Conservation (phyloP, 352 stramenopile genomes). For the Phytopythium oedochilum region DNA sequence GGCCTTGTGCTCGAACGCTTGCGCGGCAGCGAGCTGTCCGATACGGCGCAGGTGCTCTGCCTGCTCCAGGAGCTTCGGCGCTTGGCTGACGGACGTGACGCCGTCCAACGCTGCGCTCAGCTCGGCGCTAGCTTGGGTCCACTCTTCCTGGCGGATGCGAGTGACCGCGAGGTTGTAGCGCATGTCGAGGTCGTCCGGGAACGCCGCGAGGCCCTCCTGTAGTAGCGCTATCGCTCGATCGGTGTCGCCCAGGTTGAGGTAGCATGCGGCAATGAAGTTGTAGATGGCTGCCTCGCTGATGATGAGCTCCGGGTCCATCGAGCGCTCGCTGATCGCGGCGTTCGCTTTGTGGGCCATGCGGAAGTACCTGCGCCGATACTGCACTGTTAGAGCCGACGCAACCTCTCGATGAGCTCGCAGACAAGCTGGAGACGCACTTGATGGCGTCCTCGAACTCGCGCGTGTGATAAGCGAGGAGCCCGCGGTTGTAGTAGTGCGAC, state of each 20-base stretch:
- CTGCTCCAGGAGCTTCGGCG: conserved; percentile 13
- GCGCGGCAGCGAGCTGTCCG: conserved; percentile 10
- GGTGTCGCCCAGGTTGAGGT: conserved; percentile 15
- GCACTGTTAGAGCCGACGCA: no score
- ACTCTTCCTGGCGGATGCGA: conserved; percentile 14
- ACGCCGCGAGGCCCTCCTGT: conserved; percentile 24
- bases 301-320: conserved; percentile 37
- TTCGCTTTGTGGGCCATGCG: conserved; percentile 26
- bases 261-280: conserved; percentile 45
- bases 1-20: conserved; percentile 9
- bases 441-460: conserved; percentile 33
- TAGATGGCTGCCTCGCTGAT: conserved; percentile 25
- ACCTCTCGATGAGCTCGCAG: no score
- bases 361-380: conserved; percentile 21
- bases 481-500: conserved; percentile 35
- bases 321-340: conserved; percentile 16
- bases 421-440: background rate
- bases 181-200: conserved; percentile 32
- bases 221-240: conserved; percentile 29
- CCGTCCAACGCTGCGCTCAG: conserved; percentile 13
- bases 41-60: conserved; percentile 9
- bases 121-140: conserved; percentile 15
- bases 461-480: conserved; percentile 25
- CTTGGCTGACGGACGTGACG: conserved; percentile 13
- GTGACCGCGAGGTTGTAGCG: conserved; percentile 46